These are phyloP conservation scores for Trifolium dubium DNA, from an alignment of 306 rosid species.

Conservation along the genomic window DNA sequence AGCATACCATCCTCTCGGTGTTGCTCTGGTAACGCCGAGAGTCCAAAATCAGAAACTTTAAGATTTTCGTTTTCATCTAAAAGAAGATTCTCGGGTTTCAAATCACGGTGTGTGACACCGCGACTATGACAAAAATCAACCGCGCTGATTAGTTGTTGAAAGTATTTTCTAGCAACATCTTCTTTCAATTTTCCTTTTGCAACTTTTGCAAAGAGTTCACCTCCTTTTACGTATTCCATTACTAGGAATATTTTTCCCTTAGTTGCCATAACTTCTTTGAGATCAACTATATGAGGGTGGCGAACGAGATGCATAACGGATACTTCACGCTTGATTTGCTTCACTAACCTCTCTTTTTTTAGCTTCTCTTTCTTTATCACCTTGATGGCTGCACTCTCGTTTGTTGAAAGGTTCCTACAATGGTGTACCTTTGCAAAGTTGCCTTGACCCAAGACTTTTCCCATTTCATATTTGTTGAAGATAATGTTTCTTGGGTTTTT, in stretches of 20 bases:
- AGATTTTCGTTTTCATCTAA: slow-evolving; percentile 67
- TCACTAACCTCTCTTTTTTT: slow-evolving; percentile 64
- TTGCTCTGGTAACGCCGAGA: slow-evolving; percentile 78
- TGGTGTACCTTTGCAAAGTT: slow-evolving; percentile 80
- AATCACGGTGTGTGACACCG: slow-evolving; percentile 76
- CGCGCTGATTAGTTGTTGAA: slow-evolving; percentile 68
- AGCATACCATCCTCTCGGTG: slow-evolving; percentile 74
- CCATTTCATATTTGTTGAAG: slow-evolving; percentile 80
- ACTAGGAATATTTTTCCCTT: slow-evolving; percentile 68
- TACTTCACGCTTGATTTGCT: slow-evolving; percentile 80
- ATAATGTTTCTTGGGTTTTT: slow-evolving; percentile 46
- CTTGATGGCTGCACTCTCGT: slow-evolving; percentile 78
- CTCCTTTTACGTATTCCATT: slow-evolving; percentile 74
- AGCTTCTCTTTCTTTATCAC: slow-evolving; percentile 68
- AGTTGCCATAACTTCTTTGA: slow-evolving; percentile 91
- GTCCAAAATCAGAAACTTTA: slow-evolving; percentile 82
- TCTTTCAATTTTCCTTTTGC: slow-evolving; percentile 63
- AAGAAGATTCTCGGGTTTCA: slow-evolving; percentile 83
- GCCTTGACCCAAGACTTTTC: slow-evolving; percentile 72
- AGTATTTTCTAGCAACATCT: slow-evolving; percentile 67
- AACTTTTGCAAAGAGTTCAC: slow-evolving; percentile 67
- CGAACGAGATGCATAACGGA: slow-evolving; percentile 73
- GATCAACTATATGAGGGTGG: slow-evolving; percentile 74
- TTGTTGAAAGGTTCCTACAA: slow-evolving; percentile 52
- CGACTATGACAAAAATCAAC: slow-evolving; percentile 89